Evolutionary conservation across 805 yeast genomes (phyloP).

Genomic region (fission yeast (Schizosaccharomyces pombe)): DNA sequence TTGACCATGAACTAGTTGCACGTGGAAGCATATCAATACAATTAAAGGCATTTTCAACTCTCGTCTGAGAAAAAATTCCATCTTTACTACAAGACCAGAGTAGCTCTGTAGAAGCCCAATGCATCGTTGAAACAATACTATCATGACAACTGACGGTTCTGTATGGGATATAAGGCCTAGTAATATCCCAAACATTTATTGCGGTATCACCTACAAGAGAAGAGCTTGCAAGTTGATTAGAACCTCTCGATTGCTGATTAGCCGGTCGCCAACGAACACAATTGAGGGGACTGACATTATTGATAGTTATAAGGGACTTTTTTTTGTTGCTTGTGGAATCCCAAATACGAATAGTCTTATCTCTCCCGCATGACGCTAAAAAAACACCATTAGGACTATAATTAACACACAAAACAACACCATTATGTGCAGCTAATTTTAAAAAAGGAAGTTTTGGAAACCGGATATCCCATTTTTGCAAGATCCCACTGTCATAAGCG

Average conservation of each 20-base stretch:
- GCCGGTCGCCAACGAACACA: slow-evolving; percentile 44
- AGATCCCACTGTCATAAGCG: slow-evolving; percentile 70
- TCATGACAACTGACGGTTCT: slow-evolving; percentile 27
- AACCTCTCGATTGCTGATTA: slow-evolving; percentile 15
- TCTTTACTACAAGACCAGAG: slow-evolving; percentile 32
- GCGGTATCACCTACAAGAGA: slow-evolving; percentile 41
- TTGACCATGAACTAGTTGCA: slow-evolving; percentile 36
- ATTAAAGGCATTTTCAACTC: slow-evolving; percentile 20
- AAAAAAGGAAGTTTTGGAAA: slow-evolving; percentile 35
- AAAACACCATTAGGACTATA: slow-evolving; percentile 73
- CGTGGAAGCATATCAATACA: slow-evolving; percentile 29
- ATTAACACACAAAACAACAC: slow-evolving; percentile 69
- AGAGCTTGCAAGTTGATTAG: slow-evolving; percentile 42
- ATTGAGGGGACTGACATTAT: slow-evolving; percentile 56
- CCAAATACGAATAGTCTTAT: slow-evolving; percentile 62
- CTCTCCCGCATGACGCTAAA: slow-evolving; percentile 81
- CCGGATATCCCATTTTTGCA: slow-evolving; percentile 74
- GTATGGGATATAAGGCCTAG: slow-evolving; percentile 49
- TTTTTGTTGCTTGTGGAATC: slow-evolving; percentile 20
- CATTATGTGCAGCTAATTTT: slow-evolving; percentile 67
- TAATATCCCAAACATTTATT: slow-evolving; percentile 44
- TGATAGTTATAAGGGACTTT: slow-evolving; percentile 44
- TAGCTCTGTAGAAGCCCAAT: slow-evolving; percentile 25
- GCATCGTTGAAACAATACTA: slow-evolving; percentile 31
- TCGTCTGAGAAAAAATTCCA: slow-evolving; percentile 25